Conservation (phyloP, 2,329 filamentous ascomycete species). For the Aspergillus pseudoglaucus region DNA sequence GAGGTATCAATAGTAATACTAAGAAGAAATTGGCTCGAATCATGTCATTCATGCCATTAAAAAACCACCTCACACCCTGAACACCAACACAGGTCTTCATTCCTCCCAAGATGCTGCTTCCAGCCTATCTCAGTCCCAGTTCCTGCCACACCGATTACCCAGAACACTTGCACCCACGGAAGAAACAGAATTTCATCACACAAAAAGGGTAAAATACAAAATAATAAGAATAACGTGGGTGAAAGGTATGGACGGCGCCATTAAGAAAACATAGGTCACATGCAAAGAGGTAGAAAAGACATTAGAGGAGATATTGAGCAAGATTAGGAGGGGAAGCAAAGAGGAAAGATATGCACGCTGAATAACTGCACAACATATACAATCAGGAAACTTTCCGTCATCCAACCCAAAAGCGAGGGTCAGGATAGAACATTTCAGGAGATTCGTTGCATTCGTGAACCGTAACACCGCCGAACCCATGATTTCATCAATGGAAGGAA, state of each 20-base stretch:
- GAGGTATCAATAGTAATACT: no score
- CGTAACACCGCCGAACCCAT: conserved; percentile 27
- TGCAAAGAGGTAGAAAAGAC: conserved; percentile 14
- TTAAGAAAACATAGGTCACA: conserved; percentile 14
- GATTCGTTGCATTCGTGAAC: conserved; percentile 33
- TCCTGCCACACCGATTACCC: neutral
- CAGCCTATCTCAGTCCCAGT: neutral
- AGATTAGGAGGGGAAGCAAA: conserved; percentile 14
- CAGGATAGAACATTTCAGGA: conserved; percentile 9
- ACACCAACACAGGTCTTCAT: neutral
- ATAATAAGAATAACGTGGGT: conserved; percentile 3
- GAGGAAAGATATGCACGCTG: conserved; percentile 30
- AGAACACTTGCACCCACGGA: neutral
- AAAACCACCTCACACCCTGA: neutral
- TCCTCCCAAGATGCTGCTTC: neutral
- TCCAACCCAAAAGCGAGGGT: conserved; percentile 6
- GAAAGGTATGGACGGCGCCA: conserved; percentile 1
- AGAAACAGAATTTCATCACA: conserved; percentile 1
- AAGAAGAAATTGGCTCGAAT: neutral
- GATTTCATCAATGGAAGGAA: conserved; percentile 15
- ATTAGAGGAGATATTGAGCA: conserved; percentile 15
- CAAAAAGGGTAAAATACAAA: conserved; percentile 11
- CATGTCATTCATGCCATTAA: neutral
- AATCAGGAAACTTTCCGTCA: conserved; percentile 18
- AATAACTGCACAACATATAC: conserved; percentile 29